These are phyloP conservation scores for Berberis vulgaris DNA, from an alignment of 164 flowering plant genomes.

Conservation along the genomic window DNA sequence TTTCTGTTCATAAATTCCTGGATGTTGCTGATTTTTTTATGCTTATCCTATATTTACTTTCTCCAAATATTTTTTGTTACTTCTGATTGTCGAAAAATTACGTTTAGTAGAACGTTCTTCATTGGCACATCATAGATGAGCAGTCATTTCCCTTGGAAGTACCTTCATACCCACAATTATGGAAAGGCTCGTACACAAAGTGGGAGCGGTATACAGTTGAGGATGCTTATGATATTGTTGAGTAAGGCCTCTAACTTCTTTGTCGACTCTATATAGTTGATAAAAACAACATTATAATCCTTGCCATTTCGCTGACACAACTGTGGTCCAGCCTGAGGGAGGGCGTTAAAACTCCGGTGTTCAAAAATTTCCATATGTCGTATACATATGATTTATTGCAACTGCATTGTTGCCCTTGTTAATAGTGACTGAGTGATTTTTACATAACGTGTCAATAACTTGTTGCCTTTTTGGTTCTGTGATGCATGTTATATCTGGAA, in stretches of 20 bases:
- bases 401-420: too few species aligned
- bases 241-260: conserved; percentile 31
- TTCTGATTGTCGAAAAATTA: conserved; percentile 30
- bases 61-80: neutral
- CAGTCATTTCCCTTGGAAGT: conserved; percentile 88
- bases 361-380: too few species aligned
- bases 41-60: too few species aligned
- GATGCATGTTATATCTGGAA: conserved; percentile 22
- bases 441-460: neutral
- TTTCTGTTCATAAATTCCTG: conserved; percentile 9
- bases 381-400: too few species aligned
- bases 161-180: conserved; percentile 77
- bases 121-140: conserved; percentile 98
- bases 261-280: neutral
- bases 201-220: conserved; percentile 91
- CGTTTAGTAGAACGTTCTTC: conserved; percentile 91
- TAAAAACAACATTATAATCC: neutral
- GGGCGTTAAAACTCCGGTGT: too few species aligned
- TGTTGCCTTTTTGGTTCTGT: conserved; percentile 12
- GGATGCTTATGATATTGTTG: conserved; percentile 86
- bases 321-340: too few species aligned
- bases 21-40: neutral
- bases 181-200: conserved; percentile 91
- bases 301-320: too few species aligned
- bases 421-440: neutral